These are phyloP conservation scores for Trichoderma sp. DNA, from an alignment of 2,329 filamentous ascomycete genomes.

Conservation along the genomic window DNA sequence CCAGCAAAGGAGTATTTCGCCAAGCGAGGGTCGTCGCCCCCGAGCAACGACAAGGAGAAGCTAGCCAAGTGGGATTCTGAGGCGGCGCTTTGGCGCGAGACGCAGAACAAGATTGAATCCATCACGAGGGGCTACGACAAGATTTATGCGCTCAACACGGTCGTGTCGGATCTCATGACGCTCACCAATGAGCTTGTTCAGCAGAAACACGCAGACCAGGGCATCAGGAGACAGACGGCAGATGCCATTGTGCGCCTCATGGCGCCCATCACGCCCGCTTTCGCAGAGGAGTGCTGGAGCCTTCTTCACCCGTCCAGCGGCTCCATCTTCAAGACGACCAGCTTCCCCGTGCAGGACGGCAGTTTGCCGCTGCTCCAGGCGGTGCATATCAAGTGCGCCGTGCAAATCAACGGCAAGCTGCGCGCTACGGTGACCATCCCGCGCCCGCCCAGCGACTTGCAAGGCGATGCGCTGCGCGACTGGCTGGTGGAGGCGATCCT, in stretches of 20 bases:
- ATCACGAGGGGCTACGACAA: constrained; percentile 67
- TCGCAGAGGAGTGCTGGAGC: constrained; percentile 79
- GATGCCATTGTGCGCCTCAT: constrained; percentile 66
- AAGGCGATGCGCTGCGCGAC: constrained; percentile 47
- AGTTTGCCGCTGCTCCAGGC: constrained; percentile 50
- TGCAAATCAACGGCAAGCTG: constrained; percentile 79
- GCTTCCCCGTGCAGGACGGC: constrained; percentile 60
- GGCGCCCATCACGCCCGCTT: constrained; percentile 75
- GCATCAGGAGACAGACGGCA: constrained; percentile 49
- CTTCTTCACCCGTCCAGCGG: constrained; percentile 44
- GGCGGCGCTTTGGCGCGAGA: constrained; percentile 58
- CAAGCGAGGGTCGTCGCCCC: constrained; percentile 26
- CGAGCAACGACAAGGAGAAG: constrained; percentile 26
- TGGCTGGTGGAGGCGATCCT: constrained; percentile 64
- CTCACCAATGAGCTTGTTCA: constrained; percentile 68
- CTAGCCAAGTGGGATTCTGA: constrained; percentile 46
- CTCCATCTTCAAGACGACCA: constrained; percentile 46
- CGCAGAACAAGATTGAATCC: constrained; percentile 65
- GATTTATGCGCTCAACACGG: constrained; percentile 77
- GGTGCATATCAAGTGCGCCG: constrained; percentile 56
- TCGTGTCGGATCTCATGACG: constrained; percentile 78
- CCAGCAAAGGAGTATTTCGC: constrained; percentile 39
- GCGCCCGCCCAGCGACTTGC: constrained; percentile 43
- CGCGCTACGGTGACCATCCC: constrained; percentile 66
- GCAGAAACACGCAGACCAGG: constrained; percentile 38